phyloP scores from a whole-genome alignment of 2,329 filamentous ascomycete genomes.

The Aspergillus neoniger region DNA sequence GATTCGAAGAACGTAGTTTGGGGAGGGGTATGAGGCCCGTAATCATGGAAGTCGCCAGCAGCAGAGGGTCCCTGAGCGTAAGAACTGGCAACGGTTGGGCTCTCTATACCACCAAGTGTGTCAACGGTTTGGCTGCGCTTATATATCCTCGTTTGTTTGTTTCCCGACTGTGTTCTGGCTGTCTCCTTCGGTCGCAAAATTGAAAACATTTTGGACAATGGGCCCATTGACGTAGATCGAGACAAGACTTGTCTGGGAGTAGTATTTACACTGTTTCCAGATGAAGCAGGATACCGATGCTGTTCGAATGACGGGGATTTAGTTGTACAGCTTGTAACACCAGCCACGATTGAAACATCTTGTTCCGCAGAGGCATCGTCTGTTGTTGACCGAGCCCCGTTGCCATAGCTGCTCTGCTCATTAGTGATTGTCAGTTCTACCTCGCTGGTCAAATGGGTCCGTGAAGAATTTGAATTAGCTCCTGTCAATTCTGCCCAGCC shows the following conservation, averaged over 20 bases:
- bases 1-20: slow-evolving; percentile 94
- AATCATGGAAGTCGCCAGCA: slow-evolving; percentile 55
- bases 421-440: slow-evolving; percentile 26
- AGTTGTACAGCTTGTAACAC: slow-evolving; percentile 16
- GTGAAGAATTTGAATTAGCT: slow-evolving; percentile 61
- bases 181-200: slow-evolving; percentile 67
- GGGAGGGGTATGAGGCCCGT: slow-evolving; percentile 69
- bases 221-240: slow-evolving; percentile 45
- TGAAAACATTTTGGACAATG: slow-evolving; percentile 67
- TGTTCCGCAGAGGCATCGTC: background rate
- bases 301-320: slow-evolving; percentile 24
- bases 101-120: slow-evolving; percentile 25
- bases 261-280: background rate
- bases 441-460: slow-evolving; percentile 34
- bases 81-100: slow-evolving; percentile 2
- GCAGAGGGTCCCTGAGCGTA: slow-evolving; percentile 36
- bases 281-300: slow-evolving; percentile 14
- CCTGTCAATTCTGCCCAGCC: slow-evolving; percentile 91
- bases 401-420: slow-evolving; percentile 9
- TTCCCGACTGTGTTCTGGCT: slow-evolving; percentile 49
- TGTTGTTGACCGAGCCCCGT: slow-evolving; percentile 8
- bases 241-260: slow-evolving; percentile 14
- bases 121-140: slow-evolving; percentile 73
- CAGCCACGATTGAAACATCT: slow-evolving; percentile 4
- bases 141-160: slow-evolving; percentile 63